Evolutionary conservation across 306 rosid genomes (phyloP), one percentile per base, ranked within the genome.

Genomic region (Fragaria iinumae): DNA sequence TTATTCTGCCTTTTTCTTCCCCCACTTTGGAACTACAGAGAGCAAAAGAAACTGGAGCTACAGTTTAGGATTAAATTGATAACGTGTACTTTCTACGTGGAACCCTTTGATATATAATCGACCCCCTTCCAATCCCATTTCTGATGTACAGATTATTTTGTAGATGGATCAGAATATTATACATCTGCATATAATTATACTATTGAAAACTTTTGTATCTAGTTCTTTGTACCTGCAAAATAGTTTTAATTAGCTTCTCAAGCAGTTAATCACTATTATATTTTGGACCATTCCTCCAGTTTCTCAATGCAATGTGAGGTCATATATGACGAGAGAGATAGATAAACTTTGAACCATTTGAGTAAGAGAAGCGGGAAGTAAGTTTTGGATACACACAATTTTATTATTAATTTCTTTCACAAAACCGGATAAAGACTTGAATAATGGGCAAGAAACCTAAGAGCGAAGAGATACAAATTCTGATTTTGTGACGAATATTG

Each of bases 1-100:
- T 63, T 55, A 67, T 53, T 64, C 32, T 27, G 13, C n/a, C 65
- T 70, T 79, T 82, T 69, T 75, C 70, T 75, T 36, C 83, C 36
- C 36, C 36, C 90, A 75, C 87, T 69, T 86, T 70, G 13, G 69
- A 34, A 43, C 8, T n/a, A 62, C 6, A 71, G 63, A 65, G 56
- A 18, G 53, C 36, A 50, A 49, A 11, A 41, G 65, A 65, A 9
- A 17, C 25, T 0, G 41, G 73, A 34, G 20, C 47, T 39, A 71
- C 48, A 25, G 63, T 21, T 20, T 8, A 16, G 57, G 73, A 75
- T 69, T 36, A 8, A 49, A 48, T 43, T 18, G 52, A 56, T 72
- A 4, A 32, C 38, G 55, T 73, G 80, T 32, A 66, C 78, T 17
- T 56, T 20, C 18, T 44, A 27, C 29, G 41, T 68, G 27, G 72